A percentile compares a stretch with the other conserved stretches of the same genome.
Conservation (phyloP, 75 land plant species). For the Isoetes taiwanensis region DNA sequence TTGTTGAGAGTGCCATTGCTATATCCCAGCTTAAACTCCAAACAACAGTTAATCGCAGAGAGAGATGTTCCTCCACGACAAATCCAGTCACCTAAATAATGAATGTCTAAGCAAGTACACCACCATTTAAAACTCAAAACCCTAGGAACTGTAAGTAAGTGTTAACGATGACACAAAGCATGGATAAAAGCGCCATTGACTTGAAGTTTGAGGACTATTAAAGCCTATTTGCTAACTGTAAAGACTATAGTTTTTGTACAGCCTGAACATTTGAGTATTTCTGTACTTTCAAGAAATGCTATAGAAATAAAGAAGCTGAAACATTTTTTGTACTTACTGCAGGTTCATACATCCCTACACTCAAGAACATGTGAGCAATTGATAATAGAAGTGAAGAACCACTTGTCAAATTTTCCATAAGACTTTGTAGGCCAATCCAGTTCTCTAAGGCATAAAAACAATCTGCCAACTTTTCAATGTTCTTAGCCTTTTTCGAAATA, state of each 20-base stretch:
- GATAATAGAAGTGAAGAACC: conserved; percentile 23
- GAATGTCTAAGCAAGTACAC: background rate
- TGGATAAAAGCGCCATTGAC: no score
- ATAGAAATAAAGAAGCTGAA: no score
- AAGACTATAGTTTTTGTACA: no score
- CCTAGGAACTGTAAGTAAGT: no score
- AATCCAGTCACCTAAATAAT: conserved; percentile 20
- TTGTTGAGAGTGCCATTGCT: conserved; percentile 14
- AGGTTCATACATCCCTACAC: conserved; percentile 25
- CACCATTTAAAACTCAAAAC: no score
- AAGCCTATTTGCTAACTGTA: background rate
- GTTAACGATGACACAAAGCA: no score
- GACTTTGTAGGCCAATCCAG: conserved; percentile 17
- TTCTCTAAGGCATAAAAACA: conserved; percentile 23
- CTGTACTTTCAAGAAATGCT: no score
- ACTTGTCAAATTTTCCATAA: conserved; percentile 8
- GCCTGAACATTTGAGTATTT: no score
- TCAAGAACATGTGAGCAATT: conserved; percentile 21
- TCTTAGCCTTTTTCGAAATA: conserved; percentile 24
- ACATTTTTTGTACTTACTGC: conserved; percentile 14
- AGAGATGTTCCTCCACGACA: conserved; percentile 13
- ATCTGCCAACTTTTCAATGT: conserved; percentile 18
- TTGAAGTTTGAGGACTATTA: no score
- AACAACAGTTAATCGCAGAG: conserved; percentile 22
- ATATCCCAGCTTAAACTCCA: conserved; percentile 28